Conservation (phyloP, 164 flowering plant species). For the Nymphaea thermarum region DNA sequence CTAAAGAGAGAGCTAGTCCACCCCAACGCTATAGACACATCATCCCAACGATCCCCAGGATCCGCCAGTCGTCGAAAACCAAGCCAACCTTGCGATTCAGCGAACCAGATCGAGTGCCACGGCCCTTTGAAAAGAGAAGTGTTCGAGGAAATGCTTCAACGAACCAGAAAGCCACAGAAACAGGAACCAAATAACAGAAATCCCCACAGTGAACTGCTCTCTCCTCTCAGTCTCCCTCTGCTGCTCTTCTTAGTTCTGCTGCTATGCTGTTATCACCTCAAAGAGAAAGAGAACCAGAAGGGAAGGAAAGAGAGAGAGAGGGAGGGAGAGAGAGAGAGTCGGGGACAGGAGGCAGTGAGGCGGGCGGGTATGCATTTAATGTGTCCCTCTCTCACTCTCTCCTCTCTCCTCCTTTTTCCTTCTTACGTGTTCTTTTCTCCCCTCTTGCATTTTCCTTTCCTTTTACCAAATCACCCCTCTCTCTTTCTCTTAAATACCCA, state of each 20-base stretch:
- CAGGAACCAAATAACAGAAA: not conserved
- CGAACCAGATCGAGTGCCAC: no score
- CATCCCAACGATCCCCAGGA: not conserved
- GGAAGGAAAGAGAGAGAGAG: not conserved
- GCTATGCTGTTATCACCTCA: no score
- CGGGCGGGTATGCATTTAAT: not conserved
- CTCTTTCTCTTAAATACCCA: no score
- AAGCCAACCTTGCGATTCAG: no score
- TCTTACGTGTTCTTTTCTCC: not conserved
- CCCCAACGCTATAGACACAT: no score
- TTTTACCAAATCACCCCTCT: not conserved
- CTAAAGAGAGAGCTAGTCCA: no score
- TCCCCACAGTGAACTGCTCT: not conserved
- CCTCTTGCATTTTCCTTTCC: not conserved
- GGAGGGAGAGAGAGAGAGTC: not conserved
- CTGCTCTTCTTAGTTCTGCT: no score
- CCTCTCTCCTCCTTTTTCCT: no score
- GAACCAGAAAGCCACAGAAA: not conserved
- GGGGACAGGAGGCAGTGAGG: not conserved
- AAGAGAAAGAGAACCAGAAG: no score
- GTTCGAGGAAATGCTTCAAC: not conserved
- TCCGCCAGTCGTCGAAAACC: no score
- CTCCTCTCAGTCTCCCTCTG: not conserved
- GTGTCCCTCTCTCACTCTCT: no score
- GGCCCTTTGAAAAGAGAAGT: not conserved